phyloP scores from a whole-genome alignment of 805 yeast species.

The Cyberlindnera xishuangbannaensis region DNA sequence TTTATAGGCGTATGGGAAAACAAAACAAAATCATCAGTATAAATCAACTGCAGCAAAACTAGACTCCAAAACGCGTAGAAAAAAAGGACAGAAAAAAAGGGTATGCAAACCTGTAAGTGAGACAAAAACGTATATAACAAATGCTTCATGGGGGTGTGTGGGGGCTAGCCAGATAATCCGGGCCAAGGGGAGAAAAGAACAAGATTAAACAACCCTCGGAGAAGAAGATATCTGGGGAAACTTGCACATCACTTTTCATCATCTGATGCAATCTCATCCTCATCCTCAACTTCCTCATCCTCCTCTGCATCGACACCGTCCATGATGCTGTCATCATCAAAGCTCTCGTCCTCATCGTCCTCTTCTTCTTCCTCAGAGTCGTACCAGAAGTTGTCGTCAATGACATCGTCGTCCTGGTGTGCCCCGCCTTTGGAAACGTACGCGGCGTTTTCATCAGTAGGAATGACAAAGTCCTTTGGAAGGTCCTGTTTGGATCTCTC shows the following conservation, averaged over 20 bases:
- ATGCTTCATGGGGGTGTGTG: too few relatives aligned
- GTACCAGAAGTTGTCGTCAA: constrained; percentile 82
- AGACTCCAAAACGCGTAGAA: too few relatives aligned
- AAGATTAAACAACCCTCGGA: too few relatives aligned
- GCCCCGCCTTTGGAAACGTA: constrained; percentile 36
- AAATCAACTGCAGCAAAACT: too few relatives aligned
- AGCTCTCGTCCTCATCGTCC: constrained; percentile 52
- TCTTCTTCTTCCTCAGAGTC: constrained; percentile 47
- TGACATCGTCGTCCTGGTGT: constrained; percentile 44
- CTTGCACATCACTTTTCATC: not conserved
- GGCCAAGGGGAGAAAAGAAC: too few relatives aligned
- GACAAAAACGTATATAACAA: too few relatives aligned
- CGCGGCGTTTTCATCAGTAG: constrained; percentile 48
- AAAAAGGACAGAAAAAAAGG: too few relatives aligned
- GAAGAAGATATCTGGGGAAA: too few relatives aligned
- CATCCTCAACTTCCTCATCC: constrained; percentile 44
- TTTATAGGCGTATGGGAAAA: too few relatives aligned
- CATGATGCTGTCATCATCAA: constrained; percentile 45
- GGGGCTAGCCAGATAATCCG: too few relatives aligned
- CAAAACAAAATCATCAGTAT: too few relatives aligned
- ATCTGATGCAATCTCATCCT: constrained; percentile 36
- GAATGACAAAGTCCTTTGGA: constrained; percentile 82
- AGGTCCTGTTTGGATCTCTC: constrained; percentile 79
- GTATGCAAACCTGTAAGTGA: too few relatives aligned
- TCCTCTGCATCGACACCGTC: constrained; percentile 52